A percentile compares a stretch with the other conserved stretches of the same genome.
These are phyloP conservation scores for Boletus pseudopeckii DNA, from an alignment of 768 basidiomycete genomes.

Conservation along the genomic window DNA sequence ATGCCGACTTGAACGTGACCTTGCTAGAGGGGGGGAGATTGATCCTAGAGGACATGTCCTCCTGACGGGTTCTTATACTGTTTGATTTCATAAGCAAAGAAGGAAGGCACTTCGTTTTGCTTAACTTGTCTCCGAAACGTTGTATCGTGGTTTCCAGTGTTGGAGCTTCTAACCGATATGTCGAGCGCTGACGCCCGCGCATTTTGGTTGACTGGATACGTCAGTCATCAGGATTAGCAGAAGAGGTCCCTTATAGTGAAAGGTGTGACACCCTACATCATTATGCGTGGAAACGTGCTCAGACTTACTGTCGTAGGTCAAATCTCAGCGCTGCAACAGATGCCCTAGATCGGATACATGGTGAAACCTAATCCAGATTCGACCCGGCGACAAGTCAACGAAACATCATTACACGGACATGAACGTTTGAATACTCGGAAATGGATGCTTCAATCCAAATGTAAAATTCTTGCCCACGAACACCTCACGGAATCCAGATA, in stretches of 20 bases:
- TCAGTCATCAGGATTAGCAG: background rate
- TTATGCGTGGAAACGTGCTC: background rate
- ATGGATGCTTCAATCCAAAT: background rate
- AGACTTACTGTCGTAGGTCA: background rate
- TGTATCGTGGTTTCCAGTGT: background rate
- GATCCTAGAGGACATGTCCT: background rate
- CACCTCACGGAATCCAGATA: background rate
- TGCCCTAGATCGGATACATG: background rate
- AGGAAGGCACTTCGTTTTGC: background rate
- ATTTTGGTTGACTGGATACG: background rate
- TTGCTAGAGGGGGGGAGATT: background rate
- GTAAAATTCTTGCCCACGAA: background rate
- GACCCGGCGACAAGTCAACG: background rate
- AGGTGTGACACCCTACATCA: background rate
- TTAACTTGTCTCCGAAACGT: background rate
- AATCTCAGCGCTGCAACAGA: background rate
- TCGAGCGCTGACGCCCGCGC: background rate
- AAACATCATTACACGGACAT: background rate
- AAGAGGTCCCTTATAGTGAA: background rate
- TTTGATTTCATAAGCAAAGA: background rate
- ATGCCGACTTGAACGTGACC: background rate
- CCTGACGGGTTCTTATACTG: slow-evolving; percentile 4
- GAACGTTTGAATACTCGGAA: background rate
- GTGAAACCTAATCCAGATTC: background rate
- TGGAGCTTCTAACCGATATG: background rate